Evolutionary conservation across 164 flowering plant species (phyloP), one percentile per base, ranked within the genome.

Genomic region (Sextonia rubra): DNA sequence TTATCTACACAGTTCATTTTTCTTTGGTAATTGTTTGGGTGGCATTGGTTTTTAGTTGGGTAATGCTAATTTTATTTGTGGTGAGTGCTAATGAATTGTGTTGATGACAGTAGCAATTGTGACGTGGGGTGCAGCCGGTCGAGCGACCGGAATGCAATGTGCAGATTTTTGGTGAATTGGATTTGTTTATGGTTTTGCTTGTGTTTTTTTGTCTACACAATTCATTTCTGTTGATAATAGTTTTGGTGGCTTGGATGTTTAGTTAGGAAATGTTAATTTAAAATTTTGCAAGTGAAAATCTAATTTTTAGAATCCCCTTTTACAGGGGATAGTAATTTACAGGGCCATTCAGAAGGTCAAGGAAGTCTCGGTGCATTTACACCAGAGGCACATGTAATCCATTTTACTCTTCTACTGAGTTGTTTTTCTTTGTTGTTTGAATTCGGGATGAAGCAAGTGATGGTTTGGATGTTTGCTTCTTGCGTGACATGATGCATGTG

Each of bases 401-500:
- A 56, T 47, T 65, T 24, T 65, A 20, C 29, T 20, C 18, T 22
- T 7, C 44, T n/a, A 67, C 69, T 67, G 44, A 37, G 44, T 37
- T 37, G 44, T 8, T 20, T 73, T 18, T 49, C 49, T 23, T 67
- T 23, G 7, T 67, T 32, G 44, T 22, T n/a, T n/a, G 12, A 17
- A 56, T 56, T 56, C 1, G 60, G 22, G 12, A 62, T 62, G 65
- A 62, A 56, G 56, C 6, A 2, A 26, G 56, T 22, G 11, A 9
- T 7, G 26, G 17, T 48, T 65, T 71, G 66, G 64, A 15, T 44
- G 18, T 71, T 26, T 75, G 8, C 60, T 37, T 73, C 67, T 79
- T 80, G 71, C 66, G 90, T 96, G 75, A 83, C 86, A 82, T 84
- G 98, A 69, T 25, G 58, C 86, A 73, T 93, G 87, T 82, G 99